Conservation (phyloP, 345 rosid genomes). For the Eutrema heterophyllum region DNA sequence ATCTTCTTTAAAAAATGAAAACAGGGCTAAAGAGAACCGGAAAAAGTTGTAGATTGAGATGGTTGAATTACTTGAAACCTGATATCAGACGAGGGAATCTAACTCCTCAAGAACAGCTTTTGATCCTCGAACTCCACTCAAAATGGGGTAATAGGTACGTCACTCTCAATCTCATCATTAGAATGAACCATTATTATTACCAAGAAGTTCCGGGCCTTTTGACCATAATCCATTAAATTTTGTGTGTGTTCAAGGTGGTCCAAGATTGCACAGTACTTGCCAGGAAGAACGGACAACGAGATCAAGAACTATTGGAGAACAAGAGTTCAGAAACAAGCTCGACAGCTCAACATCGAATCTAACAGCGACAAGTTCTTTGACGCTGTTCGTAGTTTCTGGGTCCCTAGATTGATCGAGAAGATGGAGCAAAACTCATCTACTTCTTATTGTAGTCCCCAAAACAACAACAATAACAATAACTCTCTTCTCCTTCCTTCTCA, state of each 20-base stretch:
- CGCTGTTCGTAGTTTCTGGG: conserved; percentile 62
- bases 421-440: conserved; percentile 42
- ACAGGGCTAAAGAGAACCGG: conserved; percentile 83
- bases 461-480: conserved; percentile 15
- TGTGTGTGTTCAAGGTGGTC: conserved; percentile 60
- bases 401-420: conserved; percentile 72
- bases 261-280: conserved; percentile 80
- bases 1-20: not conserved
- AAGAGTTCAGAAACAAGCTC: conserved; percentile 85
- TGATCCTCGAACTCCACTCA: conserved; percentile 88
- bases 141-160: conserved; percentile 86
- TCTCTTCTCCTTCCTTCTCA: conserved; percentile 18
- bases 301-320: conserved; percentile 98
- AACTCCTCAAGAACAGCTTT: conserved; percentile 71
- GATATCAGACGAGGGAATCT: conserved; percentile 88
- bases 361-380: conserved; percentile 68
- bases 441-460: conserved; percentile 13
- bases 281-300: conserved; percentile 93
- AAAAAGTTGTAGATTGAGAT: conserved; percentile 89
- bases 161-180: not conserved
- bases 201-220: not conserved
- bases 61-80: conserved; percentile 89
- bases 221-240: not conserved
- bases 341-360: conserved; percentile 72
- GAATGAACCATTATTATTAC: not conserved